Evolutionary conservation across 2,329 filamentous ascomycete genomes (phyloP), one percentile per base, ranked within the genome.

Genomic region (Penicillium verrucosum): DNA sequence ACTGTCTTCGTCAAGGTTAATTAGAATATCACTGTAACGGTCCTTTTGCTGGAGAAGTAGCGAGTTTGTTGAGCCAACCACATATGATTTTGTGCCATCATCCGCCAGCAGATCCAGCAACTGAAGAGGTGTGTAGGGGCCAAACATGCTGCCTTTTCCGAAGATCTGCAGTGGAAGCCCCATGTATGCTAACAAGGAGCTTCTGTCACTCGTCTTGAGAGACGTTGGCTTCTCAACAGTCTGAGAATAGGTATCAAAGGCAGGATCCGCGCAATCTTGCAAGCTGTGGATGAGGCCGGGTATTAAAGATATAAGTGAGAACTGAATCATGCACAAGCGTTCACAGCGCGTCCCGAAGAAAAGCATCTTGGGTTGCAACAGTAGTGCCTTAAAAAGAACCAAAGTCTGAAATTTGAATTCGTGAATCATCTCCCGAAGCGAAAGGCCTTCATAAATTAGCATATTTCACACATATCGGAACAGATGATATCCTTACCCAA

Each of bases 331-430:
- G 82, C 94, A 99, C 65, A 99, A 79, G 62, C 89, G 85, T 75
- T 99, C 94, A 75, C 94, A 97, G 66, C 92, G 87, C n/a, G 93
- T 92, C 60, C 94, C 92, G 68, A 97, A 99, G 78, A 99, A 97
- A 52, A 99, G 86, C 89, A 97, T 97, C 92, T 97, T 99, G 52
- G 92, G 93, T 73, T 99, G 93, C 60, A 99, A 80, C 60, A 99
- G 79, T 72, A 92, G 88, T 72, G 90, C 96, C 78, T 99, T 99
- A 70, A 99, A 86, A 54, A 99, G 80, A 47, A 97, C 90, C 59
- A 99, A 78, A 0, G 92, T 96, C 81, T 99, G 92, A 81, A 91
- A 91, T 74, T 90, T 92, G 75, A 96, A 99, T 74, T 96, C 90
- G 72, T 93, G 88, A 54, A 99, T 89, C 71, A 99, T 83, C 76